phyloP scores from a whole-genome alignment of 768 basidiomycete genomes.

The Suillus lakei region DNA sequence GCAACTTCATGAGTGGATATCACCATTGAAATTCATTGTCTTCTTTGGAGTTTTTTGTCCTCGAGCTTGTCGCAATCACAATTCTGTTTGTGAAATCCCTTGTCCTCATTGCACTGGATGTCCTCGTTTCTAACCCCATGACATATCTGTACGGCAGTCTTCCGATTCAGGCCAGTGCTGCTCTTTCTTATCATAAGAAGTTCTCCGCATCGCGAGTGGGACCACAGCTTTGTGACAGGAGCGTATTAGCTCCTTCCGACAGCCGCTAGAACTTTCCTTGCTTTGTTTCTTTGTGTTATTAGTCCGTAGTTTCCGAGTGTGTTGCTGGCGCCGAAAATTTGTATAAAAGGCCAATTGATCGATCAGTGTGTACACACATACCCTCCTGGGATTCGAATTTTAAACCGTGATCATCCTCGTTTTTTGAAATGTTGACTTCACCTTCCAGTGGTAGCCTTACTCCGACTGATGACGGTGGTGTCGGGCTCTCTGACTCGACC shows the following conservation, averaged over 20 bases:
- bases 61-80: background rate
- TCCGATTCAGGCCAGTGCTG: background rate
- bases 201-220: background rate
- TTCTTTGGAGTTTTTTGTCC: background rate
- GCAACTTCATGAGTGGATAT: background rate
- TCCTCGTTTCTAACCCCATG: background rate
- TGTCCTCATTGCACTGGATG: background rate
- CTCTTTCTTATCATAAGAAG: background rate
- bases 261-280: background rate
- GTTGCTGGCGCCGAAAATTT: background rate
- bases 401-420: background rate
- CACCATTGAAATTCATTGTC: background rate
- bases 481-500: conserved; percentile 58
- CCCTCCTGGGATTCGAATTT: background rate
- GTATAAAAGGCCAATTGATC: conserved; percentile 1
- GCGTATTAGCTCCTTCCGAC: background rate
- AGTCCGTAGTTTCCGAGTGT: background rate
- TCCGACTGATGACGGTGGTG: conserved; percentile 24
- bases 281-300: background rate
- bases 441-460: background rate
- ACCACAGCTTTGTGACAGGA: conserved; percentile 1
- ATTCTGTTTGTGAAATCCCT: background rate
- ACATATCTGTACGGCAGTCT: background rate
- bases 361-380: background rate
- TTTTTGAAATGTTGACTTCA: background rate